These are phyloP conservation scores for Lonicera japonica DNA, from an alignment of 129 eudicot genomes.

Conservation along the genomic window DNA sequence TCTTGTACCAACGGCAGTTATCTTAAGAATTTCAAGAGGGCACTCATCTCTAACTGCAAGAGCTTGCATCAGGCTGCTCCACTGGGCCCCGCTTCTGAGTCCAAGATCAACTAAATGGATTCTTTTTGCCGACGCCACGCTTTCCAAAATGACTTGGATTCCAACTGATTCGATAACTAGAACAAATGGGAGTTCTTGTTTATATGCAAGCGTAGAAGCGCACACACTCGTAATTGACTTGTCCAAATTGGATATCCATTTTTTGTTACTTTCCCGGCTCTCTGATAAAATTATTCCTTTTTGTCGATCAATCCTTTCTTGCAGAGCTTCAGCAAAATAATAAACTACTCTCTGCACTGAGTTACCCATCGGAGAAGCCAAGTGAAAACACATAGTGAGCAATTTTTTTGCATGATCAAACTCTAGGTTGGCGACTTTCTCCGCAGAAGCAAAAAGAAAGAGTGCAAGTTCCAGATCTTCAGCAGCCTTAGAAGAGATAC, in stretches of 20 bases:
- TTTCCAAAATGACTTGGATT: constrained; percentile 17
- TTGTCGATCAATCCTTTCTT: constrained; percentile 12
- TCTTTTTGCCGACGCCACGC: constrained; percentile 5
- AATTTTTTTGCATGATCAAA: constrained; percentile 15
- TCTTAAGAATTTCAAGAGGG: constrained; percentile 19
- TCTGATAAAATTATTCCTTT: constrained; percentile 8
- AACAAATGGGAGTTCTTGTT: constrained; percentile 6
- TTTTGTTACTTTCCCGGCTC: not conserved
- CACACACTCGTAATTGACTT: constrained; percentile 3
- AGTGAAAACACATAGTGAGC: constrained; percentile 3
- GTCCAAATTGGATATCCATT: constrained; percentile 2
- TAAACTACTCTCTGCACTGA: constrained; percentile 16
- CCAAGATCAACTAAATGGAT: constrained; percentile 23
- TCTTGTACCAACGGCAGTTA: constrained; percentile 19
- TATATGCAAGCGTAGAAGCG: not conserved
- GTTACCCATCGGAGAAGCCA: constrained; percentile 11
- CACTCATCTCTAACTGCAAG: constrained; percentile 4
- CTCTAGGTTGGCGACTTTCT: constrained; percentile 14
- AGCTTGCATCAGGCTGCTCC: constrained; percentile 20
- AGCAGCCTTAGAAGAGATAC: constrained; percentile 9
- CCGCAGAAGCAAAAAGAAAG: constrained; percentile 31
- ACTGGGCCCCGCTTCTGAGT: constrained; percentile 19
- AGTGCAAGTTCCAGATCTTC: constrained; percentile 23
- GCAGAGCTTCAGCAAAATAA: constrained; percentile 18
- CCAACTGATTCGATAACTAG: constrained; percentile 6